Evolutionary conservation across 1,284 basidiomycete genomes (phyloP).

Genomic region (Wolfiporia cocos): DNA sequence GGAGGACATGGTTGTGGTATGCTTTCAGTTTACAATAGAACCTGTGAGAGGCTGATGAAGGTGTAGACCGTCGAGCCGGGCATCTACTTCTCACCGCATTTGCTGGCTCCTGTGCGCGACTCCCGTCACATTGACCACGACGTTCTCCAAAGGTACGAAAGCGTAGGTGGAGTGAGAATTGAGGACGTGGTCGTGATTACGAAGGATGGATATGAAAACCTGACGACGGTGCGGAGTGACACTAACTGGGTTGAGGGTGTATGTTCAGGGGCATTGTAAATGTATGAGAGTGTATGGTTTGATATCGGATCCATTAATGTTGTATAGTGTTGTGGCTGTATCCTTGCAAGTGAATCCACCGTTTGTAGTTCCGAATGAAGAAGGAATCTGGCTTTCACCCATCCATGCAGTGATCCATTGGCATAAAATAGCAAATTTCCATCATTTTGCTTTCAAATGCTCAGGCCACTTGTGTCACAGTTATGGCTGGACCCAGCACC

Average conservation of each 20-base stretch:
- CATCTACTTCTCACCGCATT: constrained; percentile 78
- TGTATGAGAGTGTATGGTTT: too few species aligned
- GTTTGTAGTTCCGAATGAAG: too few species aligned
- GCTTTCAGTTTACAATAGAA: constrained; percentile 27
- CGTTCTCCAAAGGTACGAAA: constrained; percentile 66
- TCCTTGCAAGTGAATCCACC: too few species aligned
- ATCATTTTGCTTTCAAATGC: too few species aligned
- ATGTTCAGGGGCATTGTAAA: constrained; percentile 70
- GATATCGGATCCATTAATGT: too few species aligned
- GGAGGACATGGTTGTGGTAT: constrained; percentile 77
- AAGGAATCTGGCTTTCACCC: too few species aligned
- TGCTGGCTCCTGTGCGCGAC: constrained; percentile 62
- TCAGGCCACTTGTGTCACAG: too few species aligned
- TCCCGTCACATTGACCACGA: constrained; percentile 70
- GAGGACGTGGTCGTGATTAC: constrained; percentile 85
- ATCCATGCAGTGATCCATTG: too few species aligned
- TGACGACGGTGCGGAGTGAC: constrained; percentile 78
- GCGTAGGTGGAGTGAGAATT: constrained; percentile 84
- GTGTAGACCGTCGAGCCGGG: constrained; percentile 70
- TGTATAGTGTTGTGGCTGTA: too few species aligned
- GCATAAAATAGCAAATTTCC: too few species aligned
- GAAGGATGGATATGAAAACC: constrained; percentile 60
- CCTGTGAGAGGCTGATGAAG: too few species aligned
- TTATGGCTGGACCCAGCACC: too few species aligned
- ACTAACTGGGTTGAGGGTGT: constrained; percentile 73